Conservation (phyloP, 2,329 filamentous ascomycete species). For the Pseudopyricularia javanii region DNA sequence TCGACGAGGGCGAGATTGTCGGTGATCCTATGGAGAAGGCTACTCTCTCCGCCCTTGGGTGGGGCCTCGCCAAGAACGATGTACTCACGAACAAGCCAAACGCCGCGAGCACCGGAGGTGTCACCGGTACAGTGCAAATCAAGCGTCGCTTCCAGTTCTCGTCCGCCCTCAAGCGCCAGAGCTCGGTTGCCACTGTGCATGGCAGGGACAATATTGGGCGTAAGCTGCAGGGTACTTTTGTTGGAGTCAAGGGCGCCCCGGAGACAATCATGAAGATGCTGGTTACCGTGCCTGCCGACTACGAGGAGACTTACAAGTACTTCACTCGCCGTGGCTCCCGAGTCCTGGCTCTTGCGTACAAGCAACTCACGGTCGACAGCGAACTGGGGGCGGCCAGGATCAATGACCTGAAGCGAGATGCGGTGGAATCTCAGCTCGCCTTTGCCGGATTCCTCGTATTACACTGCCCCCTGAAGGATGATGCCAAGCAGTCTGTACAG, state of each 20-base stretch:
- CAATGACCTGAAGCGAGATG: constrained; percentile 88
- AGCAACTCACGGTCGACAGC: constrained; percentile 69
- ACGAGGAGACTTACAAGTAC: constrained; percentile 97
- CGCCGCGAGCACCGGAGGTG: constrained; percentile 30
- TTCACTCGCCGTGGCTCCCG: constrained; percentile 93
- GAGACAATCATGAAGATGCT: constrained; percentile 96
- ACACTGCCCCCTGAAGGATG: constrained; percentile 91
- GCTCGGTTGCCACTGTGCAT: constrained; percentile 76
- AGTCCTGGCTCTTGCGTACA: constrained; percentile 88
- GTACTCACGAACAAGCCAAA: constrained; percentile 57
- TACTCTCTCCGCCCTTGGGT: constrained; percentile 77
- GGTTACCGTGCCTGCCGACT: constrained; percentile 66
- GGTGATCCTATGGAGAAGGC: constrained; percentile 99
- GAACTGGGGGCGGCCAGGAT: constrained; percentile 77
- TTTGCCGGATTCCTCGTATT: constrained; percentile 95
- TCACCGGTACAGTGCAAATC: constrained; percentile 74
- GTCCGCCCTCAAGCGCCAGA: constrained; percentile 89
- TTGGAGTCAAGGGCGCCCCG: constrained; percentile 90
- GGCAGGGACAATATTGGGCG: constrained; percentile 62
- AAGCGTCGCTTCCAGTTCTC: constrained; percentile 98
- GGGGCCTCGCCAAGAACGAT: constrained; percentile 86
- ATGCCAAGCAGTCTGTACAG: constrained; percentile 83
- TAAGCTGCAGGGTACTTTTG: constrained; percentile 76
- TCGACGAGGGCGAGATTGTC: constrained; percentile 94
- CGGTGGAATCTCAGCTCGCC: constrained; percentile 69